A percentile compares a stretch with the other conserved stretches of the same genome.
Conservation (phyloP, 176 grass and related monocot genomes). For the Stipa capillata region DNA sequence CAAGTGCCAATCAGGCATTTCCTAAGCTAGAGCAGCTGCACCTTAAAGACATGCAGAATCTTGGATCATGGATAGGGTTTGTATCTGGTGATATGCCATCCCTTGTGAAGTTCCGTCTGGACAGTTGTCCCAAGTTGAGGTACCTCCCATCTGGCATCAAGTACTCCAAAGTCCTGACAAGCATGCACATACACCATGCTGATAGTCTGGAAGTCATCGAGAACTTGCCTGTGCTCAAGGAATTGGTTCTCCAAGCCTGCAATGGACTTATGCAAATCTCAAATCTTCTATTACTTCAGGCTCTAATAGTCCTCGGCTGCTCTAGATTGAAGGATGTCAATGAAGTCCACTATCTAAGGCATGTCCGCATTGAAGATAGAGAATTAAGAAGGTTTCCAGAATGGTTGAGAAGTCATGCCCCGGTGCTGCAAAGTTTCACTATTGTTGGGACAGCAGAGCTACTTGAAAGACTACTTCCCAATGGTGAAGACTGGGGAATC, state of each 20-base stretch:
- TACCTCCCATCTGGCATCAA: conserved; percentile 41
- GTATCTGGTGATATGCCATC: conserved; percentile 25
- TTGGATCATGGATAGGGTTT: conserved; percentile 41
- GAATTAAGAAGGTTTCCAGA: conserved; percentile 19
- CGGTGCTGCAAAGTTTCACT: conserved; percentile 25
- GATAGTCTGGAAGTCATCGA: conserved; percentile 33
- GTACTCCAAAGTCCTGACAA: conserved; percentile 25
- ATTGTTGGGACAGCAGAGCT: conserved; percentile 32
- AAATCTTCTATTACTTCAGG: conserved; percentile 41
- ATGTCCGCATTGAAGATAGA: conserved; percentile 24
- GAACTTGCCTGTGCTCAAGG: conserved; percentile 35
- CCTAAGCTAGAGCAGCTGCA: conserved; percentile 37
- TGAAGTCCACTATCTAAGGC: conserved; percentile 4
- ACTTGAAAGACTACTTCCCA: conserved; percentile 33
- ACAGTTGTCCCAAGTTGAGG: conserved; percentile 41
- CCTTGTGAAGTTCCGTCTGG: conserved; percentile 42
- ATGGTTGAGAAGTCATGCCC: conserved; percentile 26
- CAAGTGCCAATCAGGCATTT: conserved; percentile 15
- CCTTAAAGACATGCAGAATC: conserved; percentile 45
- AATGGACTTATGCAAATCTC: conserved; percentile 28
- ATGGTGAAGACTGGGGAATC: conserved; percentile 31
- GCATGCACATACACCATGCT: conserved; percentile 27
- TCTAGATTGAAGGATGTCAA: conserved; percentile 24
- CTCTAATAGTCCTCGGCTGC: conserved; percentile 20
- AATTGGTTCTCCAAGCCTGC: conserved; percentile 24